Percentiles rank a stretch among this genome's conserved stretches.
Conservation (phyloP, 768 basidiomycete species). For the Lactifluus piperatus region DNA sequence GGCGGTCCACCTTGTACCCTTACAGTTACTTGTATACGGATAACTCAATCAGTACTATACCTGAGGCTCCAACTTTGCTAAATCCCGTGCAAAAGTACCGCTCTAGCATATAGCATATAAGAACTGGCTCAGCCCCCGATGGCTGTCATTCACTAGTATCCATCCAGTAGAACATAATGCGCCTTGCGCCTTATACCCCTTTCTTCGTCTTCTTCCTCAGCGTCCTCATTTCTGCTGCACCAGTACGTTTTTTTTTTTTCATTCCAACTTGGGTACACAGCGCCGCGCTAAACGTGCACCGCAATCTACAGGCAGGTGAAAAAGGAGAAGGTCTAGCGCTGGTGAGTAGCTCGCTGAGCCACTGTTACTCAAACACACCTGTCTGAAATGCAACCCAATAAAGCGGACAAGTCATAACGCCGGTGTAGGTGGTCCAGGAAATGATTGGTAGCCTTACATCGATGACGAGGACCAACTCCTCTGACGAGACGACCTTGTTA, state of each 20-base stretch:
- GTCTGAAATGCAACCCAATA: background rate
- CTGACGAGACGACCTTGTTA: background rate
- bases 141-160: background rate
- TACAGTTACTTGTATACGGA: no score
- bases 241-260: background rate
- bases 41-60: no score
- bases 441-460: constrained; percentile 4
- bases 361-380: background rate
- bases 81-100: no score
- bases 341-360: background rate
- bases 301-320: background rate
- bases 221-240: background rate
- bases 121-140: no score
- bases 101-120: no score
- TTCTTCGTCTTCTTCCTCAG: background rate
- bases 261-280: background rate
- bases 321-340: background rate
- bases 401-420: background rate
- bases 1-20: no score
- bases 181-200: background rate
- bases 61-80: no score
- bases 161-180: background rate
- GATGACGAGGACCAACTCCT: background rate
- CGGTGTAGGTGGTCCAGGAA: background rate
- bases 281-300: background rate